phyloP scores from a whole-genome alignment of 352 stramenopile genomes.

The Globisporangium takayamanum region DNA sequence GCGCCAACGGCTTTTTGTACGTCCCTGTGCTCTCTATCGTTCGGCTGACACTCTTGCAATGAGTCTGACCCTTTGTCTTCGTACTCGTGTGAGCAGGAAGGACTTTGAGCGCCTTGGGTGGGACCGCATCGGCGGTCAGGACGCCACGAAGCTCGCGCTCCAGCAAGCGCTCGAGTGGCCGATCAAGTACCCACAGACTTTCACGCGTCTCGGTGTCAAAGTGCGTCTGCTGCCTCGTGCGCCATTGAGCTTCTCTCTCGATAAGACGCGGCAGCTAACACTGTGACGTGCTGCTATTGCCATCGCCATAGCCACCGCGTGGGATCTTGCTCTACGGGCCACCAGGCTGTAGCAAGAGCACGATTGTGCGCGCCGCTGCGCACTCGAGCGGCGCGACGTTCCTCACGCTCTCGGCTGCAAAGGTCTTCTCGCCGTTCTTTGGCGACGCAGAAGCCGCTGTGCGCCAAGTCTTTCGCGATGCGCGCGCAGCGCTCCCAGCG shows the following conservation, averaged over 20 bases:
- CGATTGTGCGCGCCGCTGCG: conserved; percentile 79
- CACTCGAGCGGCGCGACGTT: conserved; percentile 76
- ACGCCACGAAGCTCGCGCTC: conserved; percentile 62
- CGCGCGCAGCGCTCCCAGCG: conserved; percentile 67
- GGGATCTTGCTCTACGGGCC: conserved; percentile 88
- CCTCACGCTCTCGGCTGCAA: conserved; percentile 76
- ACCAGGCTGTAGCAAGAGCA: conserved; percentile 89
- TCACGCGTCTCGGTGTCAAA: conserved; percentile 60
- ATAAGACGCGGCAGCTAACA: background rate
- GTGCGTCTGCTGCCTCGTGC: conserved; percentile 4
- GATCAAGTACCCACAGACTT: conserved; percentile 66
- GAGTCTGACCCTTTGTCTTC: background rate
- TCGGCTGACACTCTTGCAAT: background rate
- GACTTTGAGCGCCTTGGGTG: conserved; percentile 54
- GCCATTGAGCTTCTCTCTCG: background rate
- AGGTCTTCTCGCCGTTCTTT: conserved; percentile 88
- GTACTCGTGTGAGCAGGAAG: conserved; percentile 24
- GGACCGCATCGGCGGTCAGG: conserved; percentile 72
- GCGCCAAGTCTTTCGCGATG: conserved; percentile 72
- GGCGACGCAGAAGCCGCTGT: conserved; percentile 84
- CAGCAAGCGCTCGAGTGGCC: conserved; percentile 88
- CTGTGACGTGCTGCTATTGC: background rate
- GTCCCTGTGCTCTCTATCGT: conserved; percentile 7
- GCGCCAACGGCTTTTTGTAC: conserved; percentile 48
- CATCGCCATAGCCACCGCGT: conserved; percentile 33